Percentiles rank a stretch among this genome's conserved stretches.
Evolutionary conservation across 768 basidiomycete genomes (phyloP).

Genomic region (Psilocybe azurescens): DNA sequence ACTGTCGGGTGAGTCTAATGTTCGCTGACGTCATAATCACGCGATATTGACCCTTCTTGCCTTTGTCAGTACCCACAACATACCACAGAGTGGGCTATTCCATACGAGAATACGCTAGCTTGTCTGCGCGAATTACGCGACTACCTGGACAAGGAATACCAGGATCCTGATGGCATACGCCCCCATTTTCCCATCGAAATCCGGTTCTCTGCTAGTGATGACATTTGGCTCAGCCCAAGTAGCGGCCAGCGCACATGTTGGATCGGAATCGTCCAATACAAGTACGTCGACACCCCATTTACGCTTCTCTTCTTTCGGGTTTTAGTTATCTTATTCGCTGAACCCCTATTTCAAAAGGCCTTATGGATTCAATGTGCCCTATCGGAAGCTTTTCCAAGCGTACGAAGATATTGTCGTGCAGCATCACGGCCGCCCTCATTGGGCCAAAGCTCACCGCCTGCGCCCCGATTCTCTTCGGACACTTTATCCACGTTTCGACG

Average conservation of each 20-base stretch:
- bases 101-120: constrained; percentile 64
- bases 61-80: constrained; percentile 83
- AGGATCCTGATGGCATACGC: constrained; percentile 73
- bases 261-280: constrained; percentile 98
- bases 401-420: constrained; percentile 75
- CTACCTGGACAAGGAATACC: constrained; percentile 74
- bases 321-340: neutral
- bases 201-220: constrained; percentile 85
- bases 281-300: constrained; percentile 57
- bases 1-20: constrained; percentile 75
- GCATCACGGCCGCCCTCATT: constrained; percentile 88
- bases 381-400: constrained; percentile 73
- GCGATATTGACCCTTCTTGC: constrained; percentile 10
- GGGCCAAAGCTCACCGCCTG: constrained; percentile 91
- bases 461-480: constrained; percentile 63
- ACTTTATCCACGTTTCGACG: constrained; percentile 83
- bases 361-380: constrained; percentile 83
- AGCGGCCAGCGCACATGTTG: constrained; percentile 81
- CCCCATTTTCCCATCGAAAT: constrained; percentile 95
- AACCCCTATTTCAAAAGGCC: constrained; percentile 56
- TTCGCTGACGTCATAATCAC: constrained; percentile 8
- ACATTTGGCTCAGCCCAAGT: constrained; percentile 94
- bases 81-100: constrained; percentile 95
- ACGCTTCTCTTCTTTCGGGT: neutral
- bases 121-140: constrained; percentile 74